Evolutionary conservation across 176 grass and related monocot genomes (phyloP).

Genomic region (Oryza glumipatula): DNA sequence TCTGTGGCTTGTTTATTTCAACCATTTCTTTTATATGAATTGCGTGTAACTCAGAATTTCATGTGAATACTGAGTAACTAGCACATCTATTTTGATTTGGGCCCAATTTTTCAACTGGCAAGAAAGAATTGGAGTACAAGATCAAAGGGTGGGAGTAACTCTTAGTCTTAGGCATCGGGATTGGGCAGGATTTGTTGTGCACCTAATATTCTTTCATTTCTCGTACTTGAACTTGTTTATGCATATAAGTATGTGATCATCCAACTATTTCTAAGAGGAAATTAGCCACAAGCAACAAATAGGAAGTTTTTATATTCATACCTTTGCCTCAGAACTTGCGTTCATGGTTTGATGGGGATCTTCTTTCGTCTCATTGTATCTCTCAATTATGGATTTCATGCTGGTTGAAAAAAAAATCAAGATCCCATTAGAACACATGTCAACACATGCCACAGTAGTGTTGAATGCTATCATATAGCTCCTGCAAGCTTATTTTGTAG

Average conservation of each 20-base stretch:
- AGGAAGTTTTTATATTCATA: neutral
- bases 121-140: too few species aligned
- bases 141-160: too few species aligned
- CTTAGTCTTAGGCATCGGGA: too few species aligned
- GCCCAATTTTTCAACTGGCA: neutral
- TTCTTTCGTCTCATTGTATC: constrained; percentile 37
- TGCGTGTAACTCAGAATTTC: neutral
- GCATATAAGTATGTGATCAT: neutral
- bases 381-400: constrained; percentile 42
- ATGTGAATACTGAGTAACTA: neutral
- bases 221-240: neutral
- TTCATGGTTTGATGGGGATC: constrained; percentile 12
- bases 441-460: neutral
- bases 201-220: neutral
- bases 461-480: neutral
- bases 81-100: neutral
- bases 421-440: neutral
- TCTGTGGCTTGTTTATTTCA: too few species aligned
- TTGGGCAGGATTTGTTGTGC: neutral
- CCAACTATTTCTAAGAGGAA: neutral
- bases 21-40: neutral
- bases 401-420: neutral
- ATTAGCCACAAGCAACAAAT: neutral
- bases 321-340: constrained; percentile 36
- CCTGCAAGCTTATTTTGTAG: neutral